These are phyloP conservation scores for Pestalotiopsis sp. DNA, from an alignment of 2,329 filamentous ascomycete genomes.

Conservation along the genomic window DNA sequence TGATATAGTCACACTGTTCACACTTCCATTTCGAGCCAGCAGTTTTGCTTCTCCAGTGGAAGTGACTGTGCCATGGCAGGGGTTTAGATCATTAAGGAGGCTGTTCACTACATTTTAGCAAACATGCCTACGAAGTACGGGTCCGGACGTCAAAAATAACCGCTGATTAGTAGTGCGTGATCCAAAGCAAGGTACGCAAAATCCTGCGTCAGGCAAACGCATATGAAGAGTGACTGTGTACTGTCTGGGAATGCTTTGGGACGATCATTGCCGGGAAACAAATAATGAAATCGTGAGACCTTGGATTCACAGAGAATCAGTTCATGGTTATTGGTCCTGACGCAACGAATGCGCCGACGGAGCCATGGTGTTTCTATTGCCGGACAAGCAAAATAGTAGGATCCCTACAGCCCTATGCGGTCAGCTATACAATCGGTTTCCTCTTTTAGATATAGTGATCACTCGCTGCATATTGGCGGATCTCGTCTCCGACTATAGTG, in stretches of 20 bases:
- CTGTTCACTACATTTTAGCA: neutral
- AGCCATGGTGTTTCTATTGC: neutral
- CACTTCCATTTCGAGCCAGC: neutral
- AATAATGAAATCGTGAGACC: neutral
- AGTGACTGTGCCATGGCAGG: neutral
- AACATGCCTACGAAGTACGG: neutral
- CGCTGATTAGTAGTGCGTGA: neutral
- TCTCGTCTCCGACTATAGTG: neutral
- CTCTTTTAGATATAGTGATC: neutral
- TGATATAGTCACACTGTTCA: neutral
- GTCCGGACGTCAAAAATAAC: neutral
- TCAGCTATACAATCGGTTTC: neutral
- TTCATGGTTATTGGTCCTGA: neutral
- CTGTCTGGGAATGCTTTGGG: no score
- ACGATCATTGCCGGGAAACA: no score
- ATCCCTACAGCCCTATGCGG: neutral
- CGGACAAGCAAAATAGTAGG: neutral
- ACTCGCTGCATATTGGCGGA: neutral
- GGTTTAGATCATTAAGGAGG: neutral
- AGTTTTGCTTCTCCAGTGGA: neutral
- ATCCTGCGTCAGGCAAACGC: no score
- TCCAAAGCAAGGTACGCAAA: no score
- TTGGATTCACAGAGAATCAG: neutral
- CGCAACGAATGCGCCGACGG: neutral
- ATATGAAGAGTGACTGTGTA: no score